These are phyloP conservation scores for Penicillium aurantiogriseum DNA, from an alignment of 2,329 filamentous ascomycete genomes.

Conservation along the genomic window DNA sequence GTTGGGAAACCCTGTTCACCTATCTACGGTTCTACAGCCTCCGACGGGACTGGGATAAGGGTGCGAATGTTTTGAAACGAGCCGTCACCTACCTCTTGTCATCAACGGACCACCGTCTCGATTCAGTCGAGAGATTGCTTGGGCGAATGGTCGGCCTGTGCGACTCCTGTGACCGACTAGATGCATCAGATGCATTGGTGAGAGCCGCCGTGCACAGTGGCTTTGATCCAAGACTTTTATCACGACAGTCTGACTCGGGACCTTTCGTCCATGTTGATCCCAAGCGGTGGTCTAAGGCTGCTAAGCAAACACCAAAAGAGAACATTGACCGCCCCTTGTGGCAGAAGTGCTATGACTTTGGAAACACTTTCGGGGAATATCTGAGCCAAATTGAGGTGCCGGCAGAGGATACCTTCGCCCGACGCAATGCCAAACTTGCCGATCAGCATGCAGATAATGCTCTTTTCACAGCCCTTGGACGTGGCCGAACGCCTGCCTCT, in stretches of 20 bases:
- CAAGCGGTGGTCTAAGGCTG: conserved; percentile 32
- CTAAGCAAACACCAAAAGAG: conserved; percentile 16
- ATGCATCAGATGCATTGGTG: conserved; percentile 35
- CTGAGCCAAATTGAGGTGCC: conserved; percentile 25
- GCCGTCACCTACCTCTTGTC: conserved; percentile 38
- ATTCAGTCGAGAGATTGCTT: conserved; percentile 36
- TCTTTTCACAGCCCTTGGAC: conserved; percentile 22
- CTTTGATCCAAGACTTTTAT: conserved; percentile 30
- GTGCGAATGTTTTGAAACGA: conserved; percentile 33
- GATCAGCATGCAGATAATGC: conserved; percentile 27
- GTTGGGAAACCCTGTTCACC: conserved; percentile 36
- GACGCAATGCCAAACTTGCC: conserved; percentile 22
- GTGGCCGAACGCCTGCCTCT: conserved; percentile 4
- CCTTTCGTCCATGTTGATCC: conserved; percentile 24
- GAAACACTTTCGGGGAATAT: conserved; percentile 27
- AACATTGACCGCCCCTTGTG: conserved; percentile 24
- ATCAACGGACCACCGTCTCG: conserved; percentile 29
- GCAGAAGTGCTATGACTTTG: conserved; percentile 38
- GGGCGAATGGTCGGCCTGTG: conserved; percentile 42
- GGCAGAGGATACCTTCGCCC: conserved; percentile 14
- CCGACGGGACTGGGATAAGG: conserved; percentile 39
- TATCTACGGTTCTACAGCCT: conserved; percentile 41
- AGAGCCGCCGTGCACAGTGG: conserved; percentile 38
- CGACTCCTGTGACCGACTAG: conserved; percentile 32
- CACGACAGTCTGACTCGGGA: conserved; percentile 29